Conservation (phyloP, 2,329 filamentous ascomycete genomes). For the Fusarium incarnatum region DNA sequence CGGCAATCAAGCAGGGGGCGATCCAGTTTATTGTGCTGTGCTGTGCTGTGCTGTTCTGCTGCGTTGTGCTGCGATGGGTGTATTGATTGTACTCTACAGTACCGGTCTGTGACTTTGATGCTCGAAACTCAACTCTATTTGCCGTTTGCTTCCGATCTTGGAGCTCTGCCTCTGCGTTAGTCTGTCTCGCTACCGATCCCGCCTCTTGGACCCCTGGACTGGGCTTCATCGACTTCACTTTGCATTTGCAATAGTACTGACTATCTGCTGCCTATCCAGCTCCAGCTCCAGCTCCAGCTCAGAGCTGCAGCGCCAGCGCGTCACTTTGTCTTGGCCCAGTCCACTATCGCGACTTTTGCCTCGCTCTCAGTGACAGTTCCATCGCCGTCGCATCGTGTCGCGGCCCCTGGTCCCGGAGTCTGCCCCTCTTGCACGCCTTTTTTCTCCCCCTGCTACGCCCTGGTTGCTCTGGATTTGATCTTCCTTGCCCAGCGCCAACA, state of each 20-base stretch:
- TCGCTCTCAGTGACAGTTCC: slow-evolving; percentile 34
- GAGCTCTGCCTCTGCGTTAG: slow-evolving; percentile 21
- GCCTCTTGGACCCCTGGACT: slow-evolving; percentile 32
- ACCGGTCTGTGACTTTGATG: slow-evolving; percentile 36
- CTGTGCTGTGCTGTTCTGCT: slow-evolving; percentile 1
- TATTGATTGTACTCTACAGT: slow-evolving; percentile 9
- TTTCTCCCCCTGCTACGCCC: slow-evolving; percentile 44
- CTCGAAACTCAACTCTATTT: slow-evolving; percentile 34
- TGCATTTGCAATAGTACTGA: neutral
- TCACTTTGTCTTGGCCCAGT: slow-evolving; percentile 39
- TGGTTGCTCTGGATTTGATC: slow-evolving; percentile 40
- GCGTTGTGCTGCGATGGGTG: slow-evolving; percentile 3
- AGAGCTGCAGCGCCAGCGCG: slow-evolving; percentile 15
- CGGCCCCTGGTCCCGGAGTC: slow-evolving; percentile 43
- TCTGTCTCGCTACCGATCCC: slow-evolving; percentile 35
- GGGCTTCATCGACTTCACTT: slow-evolving; percentile 18
- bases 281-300: neutral
- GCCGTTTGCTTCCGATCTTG: slow-evolving; percentile 32
- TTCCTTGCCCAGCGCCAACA: slow-evolving; percentile 46
- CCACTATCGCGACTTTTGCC: slow-evolving; percentile 35
- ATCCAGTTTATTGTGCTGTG: slow-evolving; percentile 21
- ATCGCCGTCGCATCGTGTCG: slow-evolving; percentile 43
- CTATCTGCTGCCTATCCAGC: slow-evolving; percentile 7
- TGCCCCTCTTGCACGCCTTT: slow-evolving; percentile 41
- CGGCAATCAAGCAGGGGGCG: slow-evolving; percentile 44